Percentiles rank a stretch among this genome's conserved stretches.
Conservation (phyloP, 164 flowering plant species). For the Liquidambar formosana region DNA sequence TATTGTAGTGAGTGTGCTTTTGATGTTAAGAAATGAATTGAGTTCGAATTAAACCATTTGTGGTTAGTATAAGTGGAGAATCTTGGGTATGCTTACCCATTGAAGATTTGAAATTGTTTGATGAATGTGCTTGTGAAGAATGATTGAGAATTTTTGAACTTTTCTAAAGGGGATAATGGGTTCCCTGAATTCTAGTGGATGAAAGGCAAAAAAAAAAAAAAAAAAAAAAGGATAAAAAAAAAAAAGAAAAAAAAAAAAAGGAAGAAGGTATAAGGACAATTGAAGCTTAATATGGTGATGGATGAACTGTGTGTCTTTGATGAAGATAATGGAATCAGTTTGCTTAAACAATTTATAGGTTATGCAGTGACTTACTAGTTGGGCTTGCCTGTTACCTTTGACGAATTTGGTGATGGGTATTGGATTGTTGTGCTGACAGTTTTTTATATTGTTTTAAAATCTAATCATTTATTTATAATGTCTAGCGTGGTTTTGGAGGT, state of each 20-base stretch:
- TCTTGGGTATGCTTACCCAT: neutral
- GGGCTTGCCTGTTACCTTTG: neutral
- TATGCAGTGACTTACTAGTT: neutral
- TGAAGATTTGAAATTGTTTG: too few species aligned
- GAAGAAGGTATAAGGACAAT: too few species aligned
- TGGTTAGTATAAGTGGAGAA: neutral
- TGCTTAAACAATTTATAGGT: neutral
- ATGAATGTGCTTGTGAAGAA: too few species aligned
- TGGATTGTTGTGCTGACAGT: neutral
- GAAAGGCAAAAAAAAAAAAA: too few species aligned
- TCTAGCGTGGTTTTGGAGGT: slow-evolving; percentile 59
- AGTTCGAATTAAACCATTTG: neutral
- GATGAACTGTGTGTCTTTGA: neutral
- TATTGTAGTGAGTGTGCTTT: neutral
- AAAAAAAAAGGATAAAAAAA: too few species aligned
- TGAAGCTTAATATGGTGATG: too few species aligned
- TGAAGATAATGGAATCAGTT: neutral
- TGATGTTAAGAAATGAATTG: too few species aligned
- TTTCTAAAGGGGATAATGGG: too few species aligned
- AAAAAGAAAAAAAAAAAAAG: too few species aligned
- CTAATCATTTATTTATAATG: slow-evolving; percentile 6
- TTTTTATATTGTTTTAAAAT: neutral
- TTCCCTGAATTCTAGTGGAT: too few species aligned
- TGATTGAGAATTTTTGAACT: too few species aligned
- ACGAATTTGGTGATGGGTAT: neutral